These are phyloP conservation scores for Lachnellula arida DNA, from an alignment of 2,329 filamentous ascomycete species.

Conservation along the genomic window DNA sequence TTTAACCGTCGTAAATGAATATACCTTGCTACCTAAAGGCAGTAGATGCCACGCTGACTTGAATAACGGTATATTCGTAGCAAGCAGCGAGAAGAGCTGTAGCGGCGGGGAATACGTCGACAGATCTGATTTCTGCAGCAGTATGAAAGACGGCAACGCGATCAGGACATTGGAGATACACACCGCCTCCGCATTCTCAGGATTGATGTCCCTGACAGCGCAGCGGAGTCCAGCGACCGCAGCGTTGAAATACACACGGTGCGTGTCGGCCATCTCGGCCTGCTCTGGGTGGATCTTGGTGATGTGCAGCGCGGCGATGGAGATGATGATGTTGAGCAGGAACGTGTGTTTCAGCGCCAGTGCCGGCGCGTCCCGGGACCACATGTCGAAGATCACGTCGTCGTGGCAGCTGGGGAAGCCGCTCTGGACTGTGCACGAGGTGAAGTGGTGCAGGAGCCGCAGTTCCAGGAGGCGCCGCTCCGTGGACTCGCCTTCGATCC, in stretches of 20 bases:
- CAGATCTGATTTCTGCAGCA: conserved; percentile 5
- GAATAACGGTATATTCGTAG: conserved; percentile 5
- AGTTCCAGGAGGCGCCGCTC: conserved; percentile 18
- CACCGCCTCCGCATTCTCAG: conserved; percentile 4
- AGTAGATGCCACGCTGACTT: background rate
- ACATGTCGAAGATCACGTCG: conserved; percentile 5
- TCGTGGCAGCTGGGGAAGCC: conserved; percentile 5
- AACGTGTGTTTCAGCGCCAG: conserved; percentile 4
- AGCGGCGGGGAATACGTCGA: conserved; percentile 10
- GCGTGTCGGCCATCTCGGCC: conserved; percentile 4
- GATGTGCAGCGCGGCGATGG: conserved; percentile 9
- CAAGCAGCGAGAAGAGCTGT: conserved; percentile 6
- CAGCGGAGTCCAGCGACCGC: conserved; percentile 6
- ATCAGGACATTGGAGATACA: conserved; percentile 7
- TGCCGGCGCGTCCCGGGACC: conserved; percentile 2
- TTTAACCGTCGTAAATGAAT: background rate
- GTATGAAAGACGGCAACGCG: conserved; percentile 1
- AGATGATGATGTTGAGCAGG: conserved; percentile 6
- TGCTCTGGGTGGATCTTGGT: conserved; percentile 3
- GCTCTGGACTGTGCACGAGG: conserved; percentile 3
- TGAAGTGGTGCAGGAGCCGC: conserved; percentile 21
- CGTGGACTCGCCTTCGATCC: background rate
- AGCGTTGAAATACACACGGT: conserved; percentile 10
- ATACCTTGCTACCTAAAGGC: background rate
- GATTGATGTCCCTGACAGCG: conserved; percentile 4